Evolutionary conservation across 2,329 filamentous ascomycete species (phyloP).

Genomic region (Fusarium sp.): DNA sequence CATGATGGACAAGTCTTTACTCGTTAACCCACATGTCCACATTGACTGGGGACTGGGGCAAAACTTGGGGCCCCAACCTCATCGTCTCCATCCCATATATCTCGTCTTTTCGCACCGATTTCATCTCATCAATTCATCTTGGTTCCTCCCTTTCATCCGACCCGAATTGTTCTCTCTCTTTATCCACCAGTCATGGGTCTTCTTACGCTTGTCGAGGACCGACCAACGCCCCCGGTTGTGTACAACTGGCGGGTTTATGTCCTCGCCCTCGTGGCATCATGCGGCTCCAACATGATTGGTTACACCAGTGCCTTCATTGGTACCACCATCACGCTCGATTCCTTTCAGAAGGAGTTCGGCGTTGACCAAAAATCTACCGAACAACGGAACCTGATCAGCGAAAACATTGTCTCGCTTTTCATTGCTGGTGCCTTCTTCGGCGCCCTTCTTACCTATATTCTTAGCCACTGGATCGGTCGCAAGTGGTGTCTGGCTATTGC

Average conservation of each 20-base stretch:
- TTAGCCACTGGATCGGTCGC: constrained; percentile 38
- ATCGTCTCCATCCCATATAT: background rate
- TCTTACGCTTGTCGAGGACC: constrained; percentile 51
- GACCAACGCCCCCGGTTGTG: constrained; percentile 52
- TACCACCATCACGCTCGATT: constrained; percentile 71
- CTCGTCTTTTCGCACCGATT: background rate
- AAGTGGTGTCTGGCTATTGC: constrained; percentile 54
- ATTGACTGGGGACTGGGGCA: constrained; percentile 17
- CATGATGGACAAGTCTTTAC: constrained; percentile 15
- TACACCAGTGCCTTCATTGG: constrained; percentile 72
- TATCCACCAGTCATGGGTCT: constrained; percentile 39
- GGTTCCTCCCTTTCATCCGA: background rate
- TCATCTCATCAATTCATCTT: background rate
- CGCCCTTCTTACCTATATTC: constrained; percentile 66
- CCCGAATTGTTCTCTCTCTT: background rate
- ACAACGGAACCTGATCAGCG: constrained; percentile 64
- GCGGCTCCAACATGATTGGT: constrained; percentile 57
- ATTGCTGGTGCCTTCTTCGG: constrained; percentile 80
- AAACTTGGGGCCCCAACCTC: constrained; percentile 4
- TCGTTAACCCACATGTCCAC: constrained; percentile 18
- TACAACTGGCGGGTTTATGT: constrained; percentile 53
- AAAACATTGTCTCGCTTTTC: constrained; percentile 75
- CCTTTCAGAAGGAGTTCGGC: constrained; percentile 71
- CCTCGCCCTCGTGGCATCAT: constrained; percentile 52
- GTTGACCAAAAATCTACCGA: constrained; percentile 59